These are phyloP conservation scores for Cladosporium oxysporum DNA, from an alignment of 2,329 filamentous ascomycete genomes.

Conservation along the genomic window DNA sequence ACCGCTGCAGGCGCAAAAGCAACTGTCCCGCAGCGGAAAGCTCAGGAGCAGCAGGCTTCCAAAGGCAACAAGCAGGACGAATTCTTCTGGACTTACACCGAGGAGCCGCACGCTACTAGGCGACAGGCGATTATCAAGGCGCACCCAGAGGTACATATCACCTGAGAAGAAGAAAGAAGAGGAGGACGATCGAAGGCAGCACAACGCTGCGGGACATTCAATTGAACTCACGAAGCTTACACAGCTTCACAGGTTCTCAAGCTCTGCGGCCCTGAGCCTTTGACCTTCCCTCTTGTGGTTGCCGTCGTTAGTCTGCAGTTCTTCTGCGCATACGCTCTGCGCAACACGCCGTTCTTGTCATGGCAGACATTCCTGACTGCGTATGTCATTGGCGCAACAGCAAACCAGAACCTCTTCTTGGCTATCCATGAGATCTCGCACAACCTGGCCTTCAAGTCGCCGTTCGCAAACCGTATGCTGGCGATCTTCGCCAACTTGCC, in stretches of 20 bases:
- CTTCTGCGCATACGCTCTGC: conserved; percentile 72
- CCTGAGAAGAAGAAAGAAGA: conserved; percentile 8
- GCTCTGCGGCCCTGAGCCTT: conserved; percentile 90
- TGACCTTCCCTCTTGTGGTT: conserved; percentile 91
- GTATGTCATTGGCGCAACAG: conserved; percentile 89
- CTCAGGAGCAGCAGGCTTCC: conserved; percentile 6
- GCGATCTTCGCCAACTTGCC: conserved; percentile 94
- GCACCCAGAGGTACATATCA: conserved; percentile 74
- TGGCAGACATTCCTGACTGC: conserved; percentile 83
- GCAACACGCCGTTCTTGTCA: conserved; percentile 75
- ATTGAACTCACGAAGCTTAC: conserved; percentile 16
- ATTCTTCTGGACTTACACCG: conserved; percentile 99
- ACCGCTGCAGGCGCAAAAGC: conserved; percentile 6
- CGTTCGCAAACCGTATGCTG: conserved; percentile 77
- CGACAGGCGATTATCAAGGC: conserved; percentile 96
- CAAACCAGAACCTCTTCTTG: conserved; percentile 98
- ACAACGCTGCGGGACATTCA: background rate
- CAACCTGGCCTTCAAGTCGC: conserved; percentile 87
- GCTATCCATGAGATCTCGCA: conserved; percentile 99
- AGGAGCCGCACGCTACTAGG: conserved; percentile 91
- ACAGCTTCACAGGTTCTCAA: conserved; percentile 72
- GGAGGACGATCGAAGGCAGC: background rate
- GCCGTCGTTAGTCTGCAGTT: conserved; percentile 83
- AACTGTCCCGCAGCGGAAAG: background rate
- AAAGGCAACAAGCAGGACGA: conserved; percentile 48